phyloP scores from a whole-genome alignment of 129 eudicot genomes.

The Lactuca sativa region DNA sequence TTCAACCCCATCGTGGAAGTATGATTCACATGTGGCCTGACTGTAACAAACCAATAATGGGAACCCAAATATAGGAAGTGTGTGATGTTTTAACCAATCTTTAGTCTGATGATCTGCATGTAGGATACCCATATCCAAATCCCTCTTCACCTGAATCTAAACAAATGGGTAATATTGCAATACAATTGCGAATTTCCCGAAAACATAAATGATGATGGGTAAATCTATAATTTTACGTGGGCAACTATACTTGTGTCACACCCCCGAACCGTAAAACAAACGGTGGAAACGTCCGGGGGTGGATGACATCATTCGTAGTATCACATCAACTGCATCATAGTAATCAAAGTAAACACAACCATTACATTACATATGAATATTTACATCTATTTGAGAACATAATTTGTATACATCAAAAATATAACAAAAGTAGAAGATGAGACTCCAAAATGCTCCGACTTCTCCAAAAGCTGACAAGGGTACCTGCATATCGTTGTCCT shows the following conservation, averaged over 20 bases:
- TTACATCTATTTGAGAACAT: too few relatives aligned
- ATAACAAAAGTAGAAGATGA: too few relatives aligned
- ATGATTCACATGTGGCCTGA: slow-evolving; percentile 90
- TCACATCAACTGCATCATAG: too few relatives aligned
- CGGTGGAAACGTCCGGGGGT: too few relatives aligned
- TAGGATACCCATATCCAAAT: slow-evolving; percentile 97
- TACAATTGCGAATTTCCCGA: neutral
- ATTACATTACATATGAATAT: too few relatives aligned
- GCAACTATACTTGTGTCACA: slow-evolving; percentile 99
- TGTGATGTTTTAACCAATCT: slow-evolving; percentile 87
- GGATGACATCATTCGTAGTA: too few relatives aligned
- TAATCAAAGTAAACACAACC: too few relatives aligned
- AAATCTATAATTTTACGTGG: slow-evolving; percentile 51
- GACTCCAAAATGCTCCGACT: too few relatives aligned
- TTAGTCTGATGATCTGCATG: slow-evolving; percentile 96
- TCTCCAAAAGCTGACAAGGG: too few relatives aligned
- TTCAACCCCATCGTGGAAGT: slow-evolving; percentile 65
- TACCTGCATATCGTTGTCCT: too few relatives aligned
- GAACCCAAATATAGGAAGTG: slow-evolving; percentile 82
- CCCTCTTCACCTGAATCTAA: slow-evolving; percentile 66
- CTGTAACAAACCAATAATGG: slow-evolving; percentile 94
- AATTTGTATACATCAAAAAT: too few relatives aligned
- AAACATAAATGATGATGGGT: slow-evolving; percentile 4
- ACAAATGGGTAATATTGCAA: neutral
- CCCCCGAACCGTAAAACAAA: too few relatives aligned